phyloP scores from a whole-genome alignment of 108 stramenopile genomes.

The Skeletonema potamos region DNA sequence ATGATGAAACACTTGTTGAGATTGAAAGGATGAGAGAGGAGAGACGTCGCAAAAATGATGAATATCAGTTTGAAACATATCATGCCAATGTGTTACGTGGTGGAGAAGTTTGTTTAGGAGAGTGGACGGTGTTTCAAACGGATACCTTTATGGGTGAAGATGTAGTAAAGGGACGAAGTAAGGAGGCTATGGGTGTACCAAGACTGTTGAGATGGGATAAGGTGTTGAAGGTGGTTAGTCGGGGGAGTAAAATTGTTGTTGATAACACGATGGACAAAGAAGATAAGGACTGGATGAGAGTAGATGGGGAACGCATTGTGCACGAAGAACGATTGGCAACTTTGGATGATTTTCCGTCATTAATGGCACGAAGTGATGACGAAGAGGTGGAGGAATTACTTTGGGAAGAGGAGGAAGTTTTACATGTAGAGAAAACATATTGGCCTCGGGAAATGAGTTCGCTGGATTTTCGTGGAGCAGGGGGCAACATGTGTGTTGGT shows the following conservation, averaged over 20 bases:
- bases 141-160: constrained; percentile 64
- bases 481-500: constrained; percentile 88
- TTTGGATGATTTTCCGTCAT: constrained; percentile 37
- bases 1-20: constrained; percentile 58
- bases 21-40: constrained; percentile 89
- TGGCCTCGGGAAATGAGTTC: constrained; percentile 58
- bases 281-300: constrained; percentile 18
- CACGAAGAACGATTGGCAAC: constrained; percentile 69
- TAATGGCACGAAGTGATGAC: constrained; percentile 12
- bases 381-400: constrained; percentile 22
- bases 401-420: constrained; percentile 40
- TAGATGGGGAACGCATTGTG: constrained; percentile 57
- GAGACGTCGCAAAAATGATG: constrained; percentile 76
- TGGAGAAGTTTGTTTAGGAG: constrained; percentile 71
- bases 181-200: constrained; percentile 39
- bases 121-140: constrained; percentile 85
- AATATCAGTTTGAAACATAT: constrained; percentile 90
- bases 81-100: constrained; percentile 57
- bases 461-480: constrained; percentile 80
- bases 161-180: constrained; percentile 8
- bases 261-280: constrained; percentile 11
- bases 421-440: constrained; percentile 44
- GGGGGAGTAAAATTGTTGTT: constrained; percentile 50
- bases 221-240: constrained; percentile 59
- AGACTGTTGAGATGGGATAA: constrained; percentile 49